Evolutionary conservation across 2,329 filamentous ascomycete genomes (phyloP).

Genomic region (Magnaporthales sp.): DNA sequence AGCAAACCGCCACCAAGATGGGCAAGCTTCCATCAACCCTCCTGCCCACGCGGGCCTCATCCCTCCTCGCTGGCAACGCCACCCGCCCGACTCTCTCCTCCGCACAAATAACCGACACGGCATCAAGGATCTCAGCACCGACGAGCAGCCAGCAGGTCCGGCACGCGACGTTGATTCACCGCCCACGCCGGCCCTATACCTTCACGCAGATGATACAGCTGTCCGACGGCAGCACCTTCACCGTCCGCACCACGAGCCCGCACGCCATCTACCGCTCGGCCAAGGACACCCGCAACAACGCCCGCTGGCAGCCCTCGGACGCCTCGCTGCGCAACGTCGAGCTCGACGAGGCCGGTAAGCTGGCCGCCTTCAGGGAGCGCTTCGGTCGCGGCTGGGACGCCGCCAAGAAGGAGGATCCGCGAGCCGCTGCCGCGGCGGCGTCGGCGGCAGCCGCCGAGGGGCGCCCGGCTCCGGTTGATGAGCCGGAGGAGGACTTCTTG

Average conservation of each 20-base stretch:
- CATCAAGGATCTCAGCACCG: no score
- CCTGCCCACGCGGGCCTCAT: constrained; percentile 18
- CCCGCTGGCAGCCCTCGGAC: constrained; percentile 83
- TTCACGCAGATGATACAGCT: constrained; percentile 96
- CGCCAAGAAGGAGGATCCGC: constrained; percentile 16
- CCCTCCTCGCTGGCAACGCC: constrained; percentile 19
- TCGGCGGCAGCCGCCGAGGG: no score
- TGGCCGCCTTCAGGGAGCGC: constrained; percentile 75
- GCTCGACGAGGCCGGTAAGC: constrained; percentile 84
- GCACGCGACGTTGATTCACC: constrained; percentile 75
- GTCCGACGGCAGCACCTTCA: constrained; percentile 81
- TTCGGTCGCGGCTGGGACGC: constrained; percentile 83
- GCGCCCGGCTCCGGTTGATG: constrained; percentile 10
- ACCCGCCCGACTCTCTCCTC: constrained; percentile 12
- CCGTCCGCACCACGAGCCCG: constrained; percentile 69
- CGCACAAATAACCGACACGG: constrained; percentile 10
- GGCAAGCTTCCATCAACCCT: constrained; percentile 21
- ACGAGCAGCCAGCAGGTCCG: constrained; percentile 43
- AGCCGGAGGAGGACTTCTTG: constrained; percentile 16
- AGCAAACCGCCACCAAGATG: not conserved
- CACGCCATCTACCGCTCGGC: constrained; percentile 45
- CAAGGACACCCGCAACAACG: constrained; percentile 84
- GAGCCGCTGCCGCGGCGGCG: constrained; percentile 8
- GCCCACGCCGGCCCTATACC: constrained; percentile 86
- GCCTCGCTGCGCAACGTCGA: constrained; percentile 80